Percentiles rank a stretch among this genome's conserved stretches.
Conservation (phyloP, 768 basidiomycete species). For the Candolleomyces aberdarensis region DNA sequence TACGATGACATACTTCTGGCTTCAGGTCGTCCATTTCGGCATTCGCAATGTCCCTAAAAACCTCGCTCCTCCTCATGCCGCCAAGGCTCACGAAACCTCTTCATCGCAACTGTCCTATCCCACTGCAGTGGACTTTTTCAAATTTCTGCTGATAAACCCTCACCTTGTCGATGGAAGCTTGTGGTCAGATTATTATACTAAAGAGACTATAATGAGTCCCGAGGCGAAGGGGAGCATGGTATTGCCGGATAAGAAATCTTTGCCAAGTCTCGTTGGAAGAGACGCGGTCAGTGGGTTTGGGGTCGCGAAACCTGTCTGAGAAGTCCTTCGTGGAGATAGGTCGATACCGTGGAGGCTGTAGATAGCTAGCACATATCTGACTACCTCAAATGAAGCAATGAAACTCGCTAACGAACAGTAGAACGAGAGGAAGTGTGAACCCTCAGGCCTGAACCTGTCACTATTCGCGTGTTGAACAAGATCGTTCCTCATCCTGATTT, state of each 20-base stretch:
- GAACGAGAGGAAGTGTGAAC: too few relatives aligned
- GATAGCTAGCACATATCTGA: too few relatives aligned
- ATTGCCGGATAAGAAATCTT: conserved; percentile 40
- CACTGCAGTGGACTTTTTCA: conserved; percentile 28
- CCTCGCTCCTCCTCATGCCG: neutral
- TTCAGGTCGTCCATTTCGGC: conserved; percentile 46
- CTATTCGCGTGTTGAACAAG: too few relatives aligned
- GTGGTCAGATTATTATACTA: conserved; percentile 43
- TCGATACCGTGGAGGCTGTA: too few relatives aligned
- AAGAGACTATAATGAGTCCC: conserved; percentile 40
- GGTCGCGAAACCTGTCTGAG: neutral
- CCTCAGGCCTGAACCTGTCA: too few relatives aligned
- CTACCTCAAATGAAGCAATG: too few relatives aligned
- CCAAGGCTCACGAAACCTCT: conserved; percentile 4
- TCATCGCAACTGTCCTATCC: neutral
- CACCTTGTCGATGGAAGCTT: conserved; percentile 38
- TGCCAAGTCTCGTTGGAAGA: conserved; percentile 36
- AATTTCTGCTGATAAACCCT: conserved; percentile 38
- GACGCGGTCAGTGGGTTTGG: conserved; percentile 24
- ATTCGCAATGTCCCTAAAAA: conserved; percentile 26
- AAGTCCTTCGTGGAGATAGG: too few relatives aligned
- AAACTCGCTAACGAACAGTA: too few relatives aligned
- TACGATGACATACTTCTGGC: conserved; percentile 52
- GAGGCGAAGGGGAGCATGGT: conserved; percentile 39
- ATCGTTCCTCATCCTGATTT: too few relatives aligned